A percentile compares a stretch with the other conserved stretches of the same genome.
phyloP scores from a whole-genome alignment of 2,329 filamentous ascomycete species.

The Rhytidhysteron rufulum region DNA sequence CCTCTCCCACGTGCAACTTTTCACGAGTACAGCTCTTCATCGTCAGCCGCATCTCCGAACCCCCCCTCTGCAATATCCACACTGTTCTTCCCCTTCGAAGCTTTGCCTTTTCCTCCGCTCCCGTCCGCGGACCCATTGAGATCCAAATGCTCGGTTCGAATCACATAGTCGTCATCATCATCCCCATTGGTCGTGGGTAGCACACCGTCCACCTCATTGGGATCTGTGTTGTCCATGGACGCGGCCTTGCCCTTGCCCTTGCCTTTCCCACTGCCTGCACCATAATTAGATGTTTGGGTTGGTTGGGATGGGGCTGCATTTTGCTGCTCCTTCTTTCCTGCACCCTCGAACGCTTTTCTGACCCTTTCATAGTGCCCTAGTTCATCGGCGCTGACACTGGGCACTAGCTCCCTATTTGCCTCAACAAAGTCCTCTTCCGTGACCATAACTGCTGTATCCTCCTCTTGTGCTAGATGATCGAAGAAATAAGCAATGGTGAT shows the following conservation, averaged over 20 bases:
- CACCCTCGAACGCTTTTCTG: constrained; percentile 74
- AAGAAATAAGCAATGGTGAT: constrained; percentile 93
- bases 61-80: constrained; percentile 32
- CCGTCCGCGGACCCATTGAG: constrained; percentile 21
- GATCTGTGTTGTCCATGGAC: constrained; percentile 1
- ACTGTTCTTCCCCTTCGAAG: constrained; percentile 31
- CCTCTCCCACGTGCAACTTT: too few relatives aligned
- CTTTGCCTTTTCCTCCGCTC: constrained; percentile 32
- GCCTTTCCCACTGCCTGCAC: constrained; percentile 11
- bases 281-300: not conserved
- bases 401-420: constrained; percentile 82
- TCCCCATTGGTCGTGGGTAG: constrained; percentile 8
- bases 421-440: constrained; percentile 81
- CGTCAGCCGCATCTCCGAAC: constrained; percentile 37
- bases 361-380: constrained; percentile 87
- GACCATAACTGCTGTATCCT: constrained; percentile 84
- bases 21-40: constrained; percentile 41
- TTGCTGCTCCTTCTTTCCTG: constrained; percentile 45
- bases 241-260: constrained; percentile 25
- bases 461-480: constrained; percentile 79
- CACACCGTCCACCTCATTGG: not conserved
- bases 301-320: constrained; percentile 1
- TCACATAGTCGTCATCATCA: constrained; percentile 37
- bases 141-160: constrained; percentile 37
- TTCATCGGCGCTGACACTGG: constrained; percentile 88